Percentiles rank a stretch among this genome's conserved stretches.
Conservation (phyloP, 2,329 filamentous ascomycete genomes). For the Leptosphaerulina australis region DNA sequence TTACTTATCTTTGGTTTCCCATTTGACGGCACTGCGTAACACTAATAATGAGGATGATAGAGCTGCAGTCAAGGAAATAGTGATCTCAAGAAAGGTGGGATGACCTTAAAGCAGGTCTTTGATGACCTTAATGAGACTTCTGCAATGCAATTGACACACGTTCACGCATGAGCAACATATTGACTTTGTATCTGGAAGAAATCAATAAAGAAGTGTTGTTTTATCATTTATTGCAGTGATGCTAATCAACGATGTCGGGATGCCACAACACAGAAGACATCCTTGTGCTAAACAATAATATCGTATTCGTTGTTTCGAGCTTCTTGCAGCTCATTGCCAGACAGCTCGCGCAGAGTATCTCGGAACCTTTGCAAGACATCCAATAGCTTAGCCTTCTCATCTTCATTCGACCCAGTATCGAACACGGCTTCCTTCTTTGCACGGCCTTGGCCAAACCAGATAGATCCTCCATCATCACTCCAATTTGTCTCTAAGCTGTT, state of each 20-base stretch:
- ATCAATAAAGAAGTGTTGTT: not conserved
- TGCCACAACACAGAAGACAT: constrained; percentile 26
- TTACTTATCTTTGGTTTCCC: constrained; percentile 4
- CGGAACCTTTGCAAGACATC: constrained; percentile 21
- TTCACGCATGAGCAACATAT: not conserved
- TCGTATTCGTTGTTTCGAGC: not conserved
- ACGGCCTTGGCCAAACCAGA: constrained; percentile 56
- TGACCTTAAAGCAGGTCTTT: not conserved
- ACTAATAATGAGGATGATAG: not conserved
- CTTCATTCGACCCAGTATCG: constrained; percentile 39
- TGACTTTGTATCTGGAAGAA: not conserved
- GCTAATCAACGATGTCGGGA: constrained; percentile 20
- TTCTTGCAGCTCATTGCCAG: not conserved
- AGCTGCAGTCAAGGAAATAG: not conserved
- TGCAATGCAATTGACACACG: not conserved
- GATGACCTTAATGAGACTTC: constrained; percentile 3
- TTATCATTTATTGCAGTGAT: not conserved
- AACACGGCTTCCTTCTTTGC: constrained; percentile 54
- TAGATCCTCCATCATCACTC: constrained; percentile 43
- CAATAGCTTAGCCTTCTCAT: constrained; percentile 34
- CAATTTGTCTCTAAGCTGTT: constrained; percentile 55
- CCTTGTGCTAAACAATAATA: constrained; percentile 23
- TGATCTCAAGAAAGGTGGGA: not conserved
- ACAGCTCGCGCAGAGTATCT: not conserved
- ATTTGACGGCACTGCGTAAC: not conserved